Evolutionary conservation across 2,329 filamentous ascomycete species (phyloP), one percentile per base, ranked within the genome.

Genomic region (Hymenoscyphus albidus): DNA sequence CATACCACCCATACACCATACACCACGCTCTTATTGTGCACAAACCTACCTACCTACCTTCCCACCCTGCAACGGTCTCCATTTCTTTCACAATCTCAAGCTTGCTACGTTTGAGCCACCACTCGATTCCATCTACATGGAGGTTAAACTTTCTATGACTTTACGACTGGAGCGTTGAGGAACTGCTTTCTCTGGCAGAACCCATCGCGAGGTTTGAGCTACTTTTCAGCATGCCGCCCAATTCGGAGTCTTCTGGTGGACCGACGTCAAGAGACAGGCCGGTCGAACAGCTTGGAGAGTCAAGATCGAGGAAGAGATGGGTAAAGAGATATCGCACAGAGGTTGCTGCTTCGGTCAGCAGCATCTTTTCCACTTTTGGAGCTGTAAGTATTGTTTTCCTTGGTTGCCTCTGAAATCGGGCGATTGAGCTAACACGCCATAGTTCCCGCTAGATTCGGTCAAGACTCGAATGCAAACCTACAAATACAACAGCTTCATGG

Each of bases 401-500:
- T 62, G 59, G 27, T 32, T 60, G 38, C 61, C 16, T 59, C 39
- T 62, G 27, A 39, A 13, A 54, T 27, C 27, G 44, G 39, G 42
- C 64, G 62, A 18, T 22, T 18, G 35, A 22, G n/a, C 67, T 71
- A 38, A 69, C 66, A 18, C 14, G 7, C 61, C 57, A 62, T 56
- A 76, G 74, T 96, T 94, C 75, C 92, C 92, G 27, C 85, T 96
- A 70, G 92, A 96, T 77, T 94, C 92, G 72, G 89, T 94, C 76
- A 96, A 96, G 81, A 93, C 90, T 63, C 90, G 92, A 74, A 92
- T 95, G 87, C 92, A 96, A 80, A 91, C 90, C 70, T 94, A 95
- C 78, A 87, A 89, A 68, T 93, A 90, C 78, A 82, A 84, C 70
- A 91, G 85, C 70, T 92, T 91, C 77, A 77, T 84, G 74, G 88